Conservation (phyloP, 2,329 filamentous ascomycete genomes). For the Arthroderma sp. region DNA sequence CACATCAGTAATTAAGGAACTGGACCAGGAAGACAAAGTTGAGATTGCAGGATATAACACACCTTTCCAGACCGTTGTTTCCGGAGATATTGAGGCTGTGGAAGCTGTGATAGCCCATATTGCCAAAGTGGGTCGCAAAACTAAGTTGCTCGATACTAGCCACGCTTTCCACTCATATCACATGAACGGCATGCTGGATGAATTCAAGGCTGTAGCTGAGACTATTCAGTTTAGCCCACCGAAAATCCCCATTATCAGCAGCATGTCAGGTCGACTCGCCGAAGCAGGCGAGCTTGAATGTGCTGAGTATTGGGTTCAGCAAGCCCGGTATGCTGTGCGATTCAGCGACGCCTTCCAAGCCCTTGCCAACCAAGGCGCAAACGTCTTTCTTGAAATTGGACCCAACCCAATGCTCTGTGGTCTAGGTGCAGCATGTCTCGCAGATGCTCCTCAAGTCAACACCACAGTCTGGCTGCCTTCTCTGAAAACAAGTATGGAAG, state of each 20-base stretch:
- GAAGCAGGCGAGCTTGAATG: background rate
- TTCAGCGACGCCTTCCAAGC: background rate
- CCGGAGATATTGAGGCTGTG: background rate
- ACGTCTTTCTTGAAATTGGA: background rate
- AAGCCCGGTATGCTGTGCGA: background rate
- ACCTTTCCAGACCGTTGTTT: background rate
- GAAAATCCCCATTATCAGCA: slow-evolving; percentile 1
- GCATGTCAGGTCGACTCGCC: background rate
- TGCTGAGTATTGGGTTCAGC: slow-evolving; percentile 1
- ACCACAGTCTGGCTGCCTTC: background rate
- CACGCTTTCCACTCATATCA: slow-evolving; percentile 1
- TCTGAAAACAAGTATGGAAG: background rate
- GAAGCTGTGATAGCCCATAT: background rate
- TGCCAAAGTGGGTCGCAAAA: background rate
- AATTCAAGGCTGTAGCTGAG: background rate
- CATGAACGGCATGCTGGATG: slow-evolving; percentile 1
- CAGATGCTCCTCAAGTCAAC: background rate
- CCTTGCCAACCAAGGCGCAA: background rate
- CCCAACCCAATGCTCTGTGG: background rate
- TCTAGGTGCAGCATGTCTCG: background rate
- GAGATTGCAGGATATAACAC: slow-evolving; percentile 1
- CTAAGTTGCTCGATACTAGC: background rate
- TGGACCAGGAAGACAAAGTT: background rate
- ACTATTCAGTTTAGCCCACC: background rate
- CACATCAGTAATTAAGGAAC: background rate